These are phyloP conservation scores for Globisporangium polare DNA, from an alignment of 352 stramenopile genomes.

Conservation along the genomic window DNA sequence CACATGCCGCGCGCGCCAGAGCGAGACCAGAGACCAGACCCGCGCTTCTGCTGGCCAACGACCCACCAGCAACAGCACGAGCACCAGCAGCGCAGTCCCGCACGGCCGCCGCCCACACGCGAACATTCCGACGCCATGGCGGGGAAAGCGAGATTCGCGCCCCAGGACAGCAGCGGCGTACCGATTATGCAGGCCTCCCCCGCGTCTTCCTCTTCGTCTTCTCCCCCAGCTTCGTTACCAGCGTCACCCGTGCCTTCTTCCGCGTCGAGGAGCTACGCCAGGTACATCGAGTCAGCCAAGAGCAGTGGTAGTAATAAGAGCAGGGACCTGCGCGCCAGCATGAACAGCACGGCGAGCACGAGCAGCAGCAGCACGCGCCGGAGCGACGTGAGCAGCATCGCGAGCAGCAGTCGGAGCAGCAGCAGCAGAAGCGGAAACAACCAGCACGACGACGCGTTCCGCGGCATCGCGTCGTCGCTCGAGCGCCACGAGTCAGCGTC, in stretches of 20 bases:
- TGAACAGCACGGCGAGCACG: conserved; percentile 16
- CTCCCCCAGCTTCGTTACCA: not conserved
- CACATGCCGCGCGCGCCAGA: conserved; percentile 8
- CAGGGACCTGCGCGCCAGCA: conserved; percentile 13
- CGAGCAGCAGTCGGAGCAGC: not conserved
- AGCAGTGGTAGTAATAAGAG: not conserved
- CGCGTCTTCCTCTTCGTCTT: not conserved
- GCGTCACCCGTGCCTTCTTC: not conserved
- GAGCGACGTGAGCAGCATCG: conserved; percentile 12
- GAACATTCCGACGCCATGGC: conserved; percentile 6
- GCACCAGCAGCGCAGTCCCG: too few species aligned
- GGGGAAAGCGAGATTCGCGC: not conserved
- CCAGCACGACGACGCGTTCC: conserved; percentile 6
- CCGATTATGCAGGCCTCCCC: not conserved
- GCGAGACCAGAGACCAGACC: not conserved
- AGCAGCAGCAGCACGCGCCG: conserved; percentile 16
- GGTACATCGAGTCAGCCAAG: conserved; percentile 13
- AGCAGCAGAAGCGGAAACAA: not conserved
- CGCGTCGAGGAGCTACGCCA: conserved; percentile 2
- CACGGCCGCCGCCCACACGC: not conserved
- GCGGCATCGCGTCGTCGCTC: conserved; percentile 9
- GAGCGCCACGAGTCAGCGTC: conserved; percentile 18
- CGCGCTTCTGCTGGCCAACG: not conserved
- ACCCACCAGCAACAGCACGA: not conserved
- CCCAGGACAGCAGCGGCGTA: not conserved